Evolutionary conservation across 1,139 yeast species (phyloP).

Genomic region (Pichia sp.): DNA sequence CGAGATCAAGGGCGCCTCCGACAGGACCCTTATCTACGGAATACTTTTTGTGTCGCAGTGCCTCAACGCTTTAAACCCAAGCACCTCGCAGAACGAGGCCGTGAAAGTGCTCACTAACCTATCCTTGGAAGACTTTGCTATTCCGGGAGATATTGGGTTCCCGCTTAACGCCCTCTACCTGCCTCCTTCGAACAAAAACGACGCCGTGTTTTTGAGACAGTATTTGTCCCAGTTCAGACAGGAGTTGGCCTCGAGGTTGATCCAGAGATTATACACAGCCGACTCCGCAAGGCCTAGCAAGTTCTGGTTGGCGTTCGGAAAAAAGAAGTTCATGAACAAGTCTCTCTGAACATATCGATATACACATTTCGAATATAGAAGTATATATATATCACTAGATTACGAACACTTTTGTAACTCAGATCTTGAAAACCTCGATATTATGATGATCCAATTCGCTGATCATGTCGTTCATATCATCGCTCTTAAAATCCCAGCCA

Average conservation of each 20-base stretch:
- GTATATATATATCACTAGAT: neutral
- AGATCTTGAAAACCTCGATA: conserved; percentile 23
- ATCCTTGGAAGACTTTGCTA: conserved; percentile 79
- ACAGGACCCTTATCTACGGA: conserved; percentile 93
- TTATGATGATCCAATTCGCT: conserved; percentile 34
- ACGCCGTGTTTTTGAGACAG: conserved; percentile 70
- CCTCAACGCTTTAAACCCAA: conserved; percentile 52
- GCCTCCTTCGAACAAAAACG: conserved; percentile 70
- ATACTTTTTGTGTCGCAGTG: conserved; percentile 86
- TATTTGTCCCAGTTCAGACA: conserved; percentile 93
- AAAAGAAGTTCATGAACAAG: conserved; percentile 93
- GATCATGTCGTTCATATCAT: conserved; percentile 59
- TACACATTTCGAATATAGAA: neutral
- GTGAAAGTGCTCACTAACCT: conserved; percentile 69
- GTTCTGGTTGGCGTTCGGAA: conserved; percentile 93
- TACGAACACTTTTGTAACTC: neutral
- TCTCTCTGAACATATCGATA: conserved; percentile 35
- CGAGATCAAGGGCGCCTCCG: conserved; percentile 94
- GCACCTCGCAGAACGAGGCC: conserved; percentile 57
- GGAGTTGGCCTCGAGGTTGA: conserved; percentile 78
- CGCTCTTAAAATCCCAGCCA: conserved; percentile 83
- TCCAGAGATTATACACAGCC: conserved; percentile 65
- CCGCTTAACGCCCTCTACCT: conserved; percentile 82
- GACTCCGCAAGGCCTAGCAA: conserved; percentile 57
- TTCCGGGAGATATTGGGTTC: conserved; percentile 95